phyloP scores from a whole-genome alignment of 495 filamentous ascomycete genomes.

The Daldinia grandis region DNA sequence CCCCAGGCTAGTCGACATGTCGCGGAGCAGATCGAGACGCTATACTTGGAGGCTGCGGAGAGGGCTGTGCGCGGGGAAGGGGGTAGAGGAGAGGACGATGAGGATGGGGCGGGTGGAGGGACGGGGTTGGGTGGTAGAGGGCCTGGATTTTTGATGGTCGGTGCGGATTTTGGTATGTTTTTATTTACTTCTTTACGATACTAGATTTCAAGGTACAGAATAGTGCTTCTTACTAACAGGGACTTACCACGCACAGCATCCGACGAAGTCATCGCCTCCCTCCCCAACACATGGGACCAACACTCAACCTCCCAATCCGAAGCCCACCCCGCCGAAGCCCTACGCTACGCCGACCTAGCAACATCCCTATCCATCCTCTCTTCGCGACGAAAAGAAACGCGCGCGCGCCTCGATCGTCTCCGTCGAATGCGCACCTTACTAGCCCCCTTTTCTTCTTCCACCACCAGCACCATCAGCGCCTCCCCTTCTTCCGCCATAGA shows the following conservation, averaged over 20 bases:
- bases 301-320: conserved; percentile 43
- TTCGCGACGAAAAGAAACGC: conserved; percentile 59
- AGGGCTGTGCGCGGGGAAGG: conserved; percentile 42
- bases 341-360: conserved; percentile 64
- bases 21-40: conserved; percentile 79
- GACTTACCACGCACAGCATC: too few relatives aligned
- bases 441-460: conserved; percentile 57
- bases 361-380: conserved; percentile 61
- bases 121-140: conserved; percentile 46
- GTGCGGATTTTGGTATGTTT: conserved; percentile 51
- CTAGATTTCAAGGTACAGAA: too few relatives aligned
- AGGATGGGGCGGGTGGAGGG: conserved; percentile 45
- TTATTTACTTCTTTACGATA: background rate
- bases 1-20: conserved; percentile 80
- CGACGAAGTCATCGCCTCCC: conserved; percentile 50
- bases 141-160: conserved; percentile 43
- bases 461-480: background rate
- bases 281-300: conserved; percentile 54
- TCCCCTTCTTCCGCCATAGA: background rate
- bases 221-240: too few relatives aligned
- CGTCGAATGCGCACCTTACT: conserved; percentile 66
- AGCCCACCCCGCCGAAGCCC: conserved; percentile 47
- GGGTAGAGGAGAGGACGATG: conserved; percentile 55
- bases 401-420: conserved; percentile 65
- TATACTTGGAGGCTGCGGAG: conserved; percentile 69